These are phyloP conservation scores for Trichoderma parareesei DNA, from an alignment of 495 filamentous ascomycete species.

Conservation along the genomic window DNA sequence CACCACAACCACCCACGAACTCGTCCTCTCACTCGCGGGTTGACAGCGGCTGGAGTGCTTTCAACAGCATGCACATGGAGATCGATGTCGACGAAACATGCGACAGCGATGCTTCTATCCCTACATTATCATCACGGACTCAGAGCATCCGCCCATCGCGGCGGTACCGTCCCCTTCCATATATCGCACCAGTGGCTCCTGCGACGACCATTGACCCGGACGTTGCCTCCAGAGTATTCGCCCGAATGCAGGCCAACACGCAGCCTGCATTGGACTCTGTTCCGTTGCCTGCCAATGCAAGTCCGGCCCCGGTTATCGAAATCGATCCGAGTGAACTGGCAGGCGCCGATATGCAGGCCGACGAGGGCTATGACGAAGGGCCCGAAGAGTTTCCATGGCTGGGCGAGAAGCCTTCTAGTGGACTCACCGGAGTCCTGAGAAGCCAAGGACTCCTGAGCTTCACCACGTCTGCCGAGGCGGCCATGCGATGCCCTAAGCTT, in stretches of 20 bases:
- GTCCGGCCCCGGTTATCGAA: neutral
- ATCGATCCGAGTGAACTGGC: neutral
- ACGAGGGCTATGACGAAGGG: slow-evolving; percentile 2
- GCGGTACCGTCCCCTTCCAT: neutral
- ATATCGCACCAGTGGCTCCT: neutral
- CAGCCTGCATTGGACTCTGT: neutral
- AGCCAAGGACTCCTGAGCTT: neutral
- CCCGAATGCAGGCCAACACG: neutral
- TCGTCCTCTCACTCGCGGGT: neutral
- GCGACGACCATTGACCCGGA: neutral
- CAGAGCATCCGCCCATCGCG: neutral
- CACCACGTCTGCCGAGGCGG: slow-evolving; percentile 19
- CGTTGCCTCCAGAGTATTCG: neutral
- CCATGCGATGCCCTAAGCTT: slow-evolving; percentile 23
- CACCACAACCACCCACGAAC: neutral
- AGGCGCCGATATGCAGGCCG: neutral
- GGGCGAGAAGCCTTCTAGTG: neutral
- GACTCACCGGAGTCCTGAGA: neutral
- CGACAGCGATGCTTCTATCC: neutral
- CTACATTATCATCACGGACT: neutral
- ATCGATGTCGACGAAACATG: neutral
- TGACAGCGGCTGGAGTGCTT: neutral
- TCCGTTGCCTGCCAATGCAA: neutral
- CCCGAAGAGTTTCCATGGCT: neutral
- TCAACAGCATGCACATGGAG: neutral